These are phyloP conservation scores for Yamadazyma songkhlaensis DNA, from an alignment of 1,139 yeast genomes.

Conservation along the genomic window DNA sequence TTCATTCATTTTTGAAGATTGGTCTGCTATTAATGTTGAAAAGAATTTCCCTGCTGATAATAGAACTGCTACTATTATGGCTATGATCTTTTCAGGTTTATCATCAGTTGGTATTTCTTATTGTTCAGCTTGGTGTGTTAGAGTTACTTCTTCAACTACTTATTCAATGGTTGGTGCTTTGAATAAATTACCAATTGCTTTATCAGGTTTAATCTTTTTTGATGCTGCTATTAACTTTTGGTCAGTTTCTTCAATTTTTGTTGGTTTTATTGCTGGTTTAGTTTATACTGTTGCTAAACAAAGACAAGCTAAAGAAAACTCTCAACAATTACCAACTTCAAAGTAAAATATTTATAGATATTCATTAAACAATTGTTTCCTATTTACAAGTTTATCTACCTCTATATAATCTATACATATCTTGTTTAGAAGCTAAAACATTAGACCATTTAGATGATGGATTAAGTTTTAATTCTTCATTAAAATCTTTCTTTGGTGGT, in stretches of 20 bases:
- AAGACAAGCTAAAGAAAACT: constrained; percentile 53
- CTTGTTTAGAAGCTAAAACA: constrained; percentile 47
- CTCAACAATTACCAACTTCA: constrained; percentile 38
- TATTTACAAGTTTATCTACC: constrained; percentile 45
- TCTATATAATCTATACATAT: constrained; percentile 50
- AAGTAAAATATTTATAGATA: constrained; percentile 4
- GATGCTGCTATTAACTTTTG: constrained; percentile 93
- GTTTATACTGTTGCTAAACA: constrained; percentile 93
- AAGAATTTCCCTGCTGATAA: constrained; percentile 74
- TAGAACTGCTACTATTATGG: constrained; percentile 63
- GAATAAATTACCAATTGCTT: constrained; percentile 95
- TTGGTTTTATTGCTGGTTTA: constrained; percentile 92
- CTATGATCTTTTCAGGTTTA: constrained; percentile 90
- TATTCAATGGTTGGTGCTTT: constrained; percentile 99
- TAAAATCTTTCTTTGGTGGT: constrained; percentile 50
- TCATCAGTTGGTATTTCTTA: constrained; percentile 96
- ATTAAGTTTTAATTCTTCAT: constrained; percentile 50
- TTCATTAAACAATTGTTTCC: constrained; percentile 2
- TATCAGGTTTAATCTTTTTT: constrained; percentile 89
- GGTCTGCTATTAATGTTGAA: constrained; percentile 78
- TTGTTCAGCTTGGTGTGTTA: constrained; percentile 99
- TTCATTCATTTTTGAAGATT: constrained; percentile 82
- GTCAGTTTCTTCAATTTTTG: constrained; percentile 83
- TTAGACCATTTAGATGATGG: constrained; percentile 68
- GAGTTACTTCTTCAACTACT: constrained; percentile 97